Percentiles rank a stretch among this genome's conserved stretches.
These are phyloP conservation scores for Pleurotus tuber-regium DNA, from an alignment of 768 basidiomycete species.

Conservation along the genomic window DNA sequence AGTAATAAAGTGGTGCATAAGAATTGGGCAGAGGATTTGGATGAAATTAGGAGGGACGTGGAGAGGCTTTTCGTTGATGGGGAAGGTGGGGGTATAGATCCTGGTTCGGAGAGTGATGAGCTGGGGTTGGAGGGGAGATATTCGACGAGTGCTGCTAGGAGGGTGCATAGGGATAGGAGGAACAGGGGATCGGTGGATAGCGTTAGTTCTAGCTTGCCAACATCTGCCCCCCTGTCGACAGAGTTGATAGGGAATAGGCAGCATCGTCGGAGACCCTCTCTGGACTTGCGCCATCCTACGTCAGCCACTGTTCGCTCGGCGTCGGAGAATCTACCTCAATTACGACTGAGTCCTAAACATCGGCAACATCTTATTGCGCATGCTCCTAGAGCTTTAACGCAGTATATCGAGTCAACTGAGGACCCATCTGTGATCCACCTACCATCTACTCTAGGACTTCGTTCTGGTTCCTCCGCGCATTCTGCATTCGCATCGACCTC, in stretches of 20 bases:
- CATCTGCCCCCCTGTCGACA: slow-evolving; percentile 23
- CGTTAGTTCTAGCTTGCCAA: slow-evolving; percentile 47
- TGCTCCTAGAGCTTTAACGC: slow-evolving; percentile 73
- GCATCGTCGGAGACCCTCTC: slow-evolving; percentile 45
- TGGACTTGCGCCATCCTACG: slow-evolving; percentile 32
- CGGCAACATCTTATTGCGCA: slow-evolving; percentile 60
- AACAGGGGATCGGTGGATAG: slow-evolving; percentile 17
- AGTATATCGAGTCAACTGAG: slow-evolving; percentile 60
- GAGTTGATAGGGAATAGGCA: slow-evolving; percentile 6
- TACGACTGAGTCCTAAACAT: slow-evolving; percentile 50
- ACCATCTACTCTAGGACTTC: slow-evolving; percentile 71
- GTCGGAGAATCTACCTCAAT: slow-evolving; percentile 30
- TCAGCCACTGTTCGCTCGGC: slow-evolving; percentile 3
- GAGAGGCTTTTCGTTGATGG: slow-evolving; percentile 51
- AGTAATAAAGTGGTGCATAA: slow-evolving; percentile 42
- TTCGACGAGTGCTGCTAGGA: neutral
- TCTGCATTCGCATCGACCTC: slow-evolving; percentile 12
- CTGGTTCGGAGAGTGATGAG: slow-evolving; percentile 9
- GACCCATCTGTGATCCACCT: slow-evolving; percentile 53
- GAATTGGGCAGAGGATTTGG: slow-evolving; percentile 67
- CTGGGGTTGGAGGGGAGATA: neutral
- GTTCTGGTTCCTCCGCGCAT: slow-evolving; percentile 33
- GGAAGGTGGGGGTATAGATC: slow-evolving; percentile 7
- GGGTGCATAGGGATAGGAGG: slow-evolving; percentile 4
- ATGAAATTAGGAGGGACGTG: slow-evolving; percentile 61